Evolutionary conservation across 371 early-diverging fungal species (phyloP), one percentile per base, ranked within the genome.

Genomic region (Mucor piriformis): DNA sequence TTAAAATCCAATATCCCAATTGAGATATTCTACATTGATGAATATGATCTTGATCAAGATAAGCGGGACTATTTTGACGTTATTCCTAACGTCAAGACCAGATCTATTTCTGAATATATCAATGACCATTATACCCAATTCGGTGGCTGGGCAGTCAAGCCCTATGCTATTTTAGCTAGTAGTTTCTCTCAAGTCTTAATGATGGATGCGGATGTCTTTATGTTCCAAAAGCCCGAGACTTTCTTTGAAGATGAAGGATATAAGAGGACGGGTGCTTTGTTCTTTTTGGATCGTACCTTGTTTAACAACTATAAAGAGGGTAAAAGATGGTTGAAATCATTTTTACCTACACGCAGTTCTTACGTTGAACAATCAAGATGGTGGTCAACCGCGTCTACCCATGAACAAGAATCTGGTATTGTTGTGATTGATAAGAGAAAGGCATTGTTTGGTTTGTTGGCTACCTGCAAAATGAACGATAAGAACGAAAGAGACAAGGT

Each of bases 121-220:
- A 72, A 84, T 50, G 71, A 83, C 16, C 55, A 51, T 2, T 66
- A 70, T 42, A 74, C 84, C 6, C 66, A 73, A 32, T 73, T 85
- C 34, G 77, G 77, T 20, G 85, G 83, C 1, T 86, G 88, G 88
- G 70, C 81, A 13, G 62, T 88, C 40, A 88, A 89, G 38, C 84
- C 90, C 1, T 88, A 76, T 64, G 77, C 85, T 0, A 82, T 89
- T 23, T 65, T 90, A 52, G 86, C 85, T 4, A 88, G 88, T 10
- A 70, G 71, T 7, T 92, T 92, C 60, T 49, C 58, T 11, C 82
- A 88, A 35, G 81, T 83, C 23, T 83, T 91, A 43, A 69, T 92
- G 55, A 74, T 90, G 70, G 91, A 92, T 70, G 89, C 91, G 1
- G 92, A 92, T 55, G 87, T 76, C 5, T 77, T 86, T 34, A 86